These are phyloP conservation scores for Leccinum ochraceum DNA, from an alignment of 768 basidiomycete genomes.

Conservation along the genomic window DNA sequence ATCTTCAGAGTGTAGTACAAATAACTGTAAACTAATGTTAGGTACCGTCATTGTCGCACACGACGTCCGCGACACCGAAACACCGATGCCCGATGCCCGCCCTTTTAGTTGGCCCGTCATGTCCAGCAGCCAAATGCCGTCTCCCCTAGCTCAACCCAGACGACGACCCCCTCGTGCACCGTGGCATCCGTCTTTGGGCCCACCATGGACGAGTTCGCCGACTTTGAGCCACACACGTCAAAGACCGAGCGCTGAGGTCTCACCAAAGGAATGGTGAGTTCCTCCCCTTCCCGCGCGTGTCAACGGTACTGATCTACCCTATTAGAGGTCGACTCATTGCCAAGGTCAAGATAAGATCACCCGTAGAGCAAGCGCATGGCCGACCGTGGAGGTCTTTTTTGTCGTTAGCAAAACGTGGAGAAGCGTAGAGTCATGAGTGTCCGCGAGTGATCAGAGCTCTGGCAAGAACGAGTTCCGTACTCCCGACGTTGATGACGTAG, in stretches of 20 bases:
- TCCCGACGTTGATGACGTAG: conserved; percentile 68
- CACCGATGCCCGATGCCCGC: neutral
- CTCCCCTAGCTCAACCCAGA: conserved; percentile 72
- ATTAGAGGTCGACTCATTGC: conserved; percentile 64
- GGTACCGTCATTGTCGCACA: conserved; percentile 8
- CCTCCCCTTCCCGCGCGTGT: conserved; percentile 13
- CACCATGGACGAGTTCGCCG: conserved; percentile 84
- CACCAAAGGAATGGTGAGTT: conserved; percentile 87
- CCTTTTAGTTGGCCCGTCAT: conserved; percentile 18
- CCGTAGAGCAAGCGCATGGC: conserved; percentile 92
- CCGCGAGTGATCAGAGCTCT: conserved; percentile 71
- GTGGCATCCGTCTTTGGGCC: conserved; percentile 97
- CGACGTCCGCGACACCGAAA: conserved; percentile 14
- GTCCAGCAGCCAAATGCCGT: conserved; percentile 30
- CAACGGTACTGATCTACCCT: conserved; percentile 19
- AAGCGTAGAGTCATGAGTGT: conserved; percentile 63
- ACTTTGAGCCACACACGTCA: conserved; percentile 61
- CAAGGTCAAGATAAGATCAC: conserved; percentile 80
- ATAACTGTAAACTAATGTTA: too few species aligned
- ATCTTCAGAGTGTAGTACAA: neutral
- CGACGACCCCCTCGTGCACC: conserved; percentile 77
- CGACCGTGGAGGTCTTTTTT: conserved; percentile 84
- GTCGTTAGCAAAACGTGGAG: conserved; percentile 87
- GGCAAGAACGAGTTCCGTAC: conserved; percentile 70
- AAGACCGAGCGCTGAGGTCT: conserved; percentile 87